Base-by-base conservation (phyloP, 306 rosid genomes). In the Chamaecrista fasciculata region DNA sequence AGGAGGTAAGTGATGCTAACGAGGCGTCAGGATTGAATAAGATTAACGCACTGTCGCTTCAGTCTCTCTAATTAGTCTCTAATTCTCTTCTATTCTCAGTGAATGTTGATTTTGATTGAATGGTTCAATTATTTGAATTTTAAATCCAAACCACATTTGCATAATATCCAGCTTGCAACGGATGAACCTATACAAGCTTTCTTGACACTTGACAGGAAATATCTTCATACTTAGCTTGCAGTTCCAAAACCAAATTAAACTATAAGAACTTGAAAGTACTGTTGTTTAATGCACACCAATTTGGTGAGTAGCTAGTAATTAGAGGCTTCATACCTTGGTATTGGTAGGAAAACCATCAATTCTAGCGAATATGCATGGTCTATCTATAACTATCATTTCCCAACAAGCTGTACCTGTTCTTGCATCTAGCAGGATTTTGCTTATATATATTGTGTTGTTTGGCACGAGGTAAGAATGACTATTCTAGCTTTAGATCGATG, bases 1-100 rank as follows among this genome's bases (percentile, higher is more conserved):
- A 96, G 69, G 96, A 92, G 96, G 98, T 90, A 86, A 31, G 70
- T 57, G 65, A 53, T 63, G 60, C 43, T 16, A 19, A 49, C 44
- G 46, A 34, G 40, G 40, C 49, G 28, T 36, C 18, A 37, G 61
- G 49, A 51, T 70, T n/a, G 51, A 64, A 47, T 50, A 37, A 26
- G 48, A 31, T 72, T 20, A 2, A 40, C 11, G 16, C 9, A 37
- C 10, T 37, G 2, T 37, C 12, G 43, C 43, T 37, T 9, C 1
- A 37, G 43, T 37, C 43, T 8, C n/a, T n/a, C n/a, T n/a, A n/a
- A n/a, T n/a, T n/a, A n/a, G n/a, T n/a, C n/a, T n/a, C n/a, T n/a
- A n/a, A n/a, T n/a, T n/a, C n/a, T n/a, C n/a, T n/a, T n/a, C n/a
- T n/a, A n/a, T n/a, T n/a, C n/a, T n/a, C n/a, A n/a, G n/a, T n/a